These are phyloP conservation scores for Teratosphaeria nubilosa DNA, from an alignment of 2,329 filamentous ascomycete species.

Conservation along the genomic window DNA sequence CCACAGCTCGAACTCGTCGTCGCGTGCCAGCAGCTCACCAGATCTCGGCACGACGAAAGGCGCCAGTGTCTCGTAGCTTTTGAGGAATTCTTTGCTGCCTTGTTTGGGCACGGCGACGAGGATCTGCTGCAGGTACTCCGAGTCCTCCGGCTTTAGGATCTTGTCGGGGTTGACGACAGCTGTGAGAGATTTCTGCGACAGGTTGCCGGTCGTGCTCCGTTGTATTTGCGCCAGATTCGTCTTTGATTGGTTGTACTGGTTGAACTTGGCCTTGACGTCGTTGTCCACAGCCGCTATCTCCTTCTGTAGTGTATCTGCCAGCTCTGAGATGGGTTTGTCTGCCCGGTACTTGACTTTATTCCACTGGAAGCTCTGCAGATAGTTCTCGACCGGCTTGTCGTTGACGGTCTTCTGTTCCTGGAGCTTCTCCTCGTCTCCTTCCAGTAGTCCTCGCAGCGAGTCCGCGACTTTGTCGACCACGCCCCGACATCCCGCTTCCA, in stretches of 20 bases:
- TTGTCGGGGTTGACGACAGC: constrained; percentile 68
- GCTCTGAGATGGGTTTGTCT: constrained; percentile 78
- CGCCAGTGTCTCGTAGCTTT: constrained; percentile 75
- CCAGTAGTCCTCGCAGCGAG: constrained; percentile 70
- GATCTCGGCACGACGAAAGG: constrained; percentile 93
- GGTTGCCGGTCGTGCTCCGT: constrained; percentile 85
- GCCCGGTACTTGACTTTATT: constrained; percentile 96
- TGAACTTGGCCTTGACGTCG: constrained; percentile 89
- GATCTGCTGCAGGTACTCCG: constrained; percentile 94
- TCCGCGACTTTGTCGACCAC: constrained; percentile 85
- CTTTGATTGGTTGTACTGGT: constrained; percentile 87
- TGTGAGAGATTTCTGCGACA: constrained; percentile 87
- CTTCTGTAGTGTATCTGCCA: constrained; percentile 83
- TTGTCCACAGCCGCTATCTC: constrained; percentile 88
- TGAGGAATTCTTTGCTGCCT: constrained; percentile 76
- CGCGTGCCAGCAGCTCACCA: constrained; percentile 65
- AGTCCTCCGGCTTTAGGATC: constrained; percentile 66
- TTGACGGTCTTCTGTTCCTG: constrained; percentile 86
- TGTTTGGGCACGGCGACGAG: constrained; percentile 78
- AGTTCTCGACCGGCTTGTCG: constrained; percentile 86
- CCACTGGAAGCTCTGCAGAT: constrained; percentile 82
- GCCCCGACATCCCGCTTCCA: constrained; percentile 66
- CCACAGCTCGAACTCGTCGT: constrained; percentile 83
- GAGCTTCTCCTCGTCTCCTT: constrained; percentile 73
- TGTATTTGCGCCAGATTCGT: constrained; percentile 71